Conservation (phyloP, 176 grass and related monocot species). For the Echinochloa phyllopogon region DNA sequence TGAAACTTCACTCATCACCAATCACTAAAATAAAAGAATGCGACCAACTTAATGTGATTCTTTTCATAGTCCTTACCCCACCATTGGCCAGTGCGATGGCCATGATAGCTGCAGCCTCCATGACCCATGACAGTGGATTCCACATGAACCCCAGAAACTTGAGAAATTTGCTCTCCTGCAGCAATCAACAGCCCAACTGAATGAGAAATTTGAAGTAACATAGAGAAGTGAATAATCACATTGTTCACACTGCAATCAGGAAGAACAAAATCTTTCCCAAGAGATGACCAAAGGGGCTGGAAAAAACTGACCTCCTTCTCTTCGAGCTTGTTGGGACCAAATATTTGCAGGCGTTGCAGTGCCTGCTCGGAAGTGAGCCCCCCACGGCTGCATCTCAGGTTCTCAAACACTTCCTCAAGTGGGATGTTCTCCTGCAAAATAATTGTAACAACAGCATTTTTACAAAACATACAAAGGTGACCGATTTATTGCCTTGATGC, state of each 20-base stretch:
- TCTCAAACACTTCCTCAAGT: constrained; percentile 59
- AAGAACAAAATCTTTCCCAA: background rate
- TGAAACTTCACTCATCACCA: constrained; percentile 2
- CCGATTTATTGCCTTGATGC: background rate
- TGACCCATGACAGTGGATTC: constrained; percentile 67
- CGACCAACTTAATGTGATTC: background rate
- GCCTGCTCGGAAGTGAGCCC: constrained; percentile 51
- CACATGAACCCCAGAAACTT: constrained; percentile 70
- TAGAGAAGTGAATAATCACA: background rate
- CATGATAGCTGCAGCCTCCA: constrained; percentile 66
- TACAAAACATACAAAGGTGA: background rate
- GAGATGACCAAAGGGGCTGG: background rate
- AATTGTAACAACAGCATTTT: background rate
- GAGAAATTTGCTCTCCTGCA: constrained; percentile 62
- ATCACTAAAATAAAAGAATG: background rate
- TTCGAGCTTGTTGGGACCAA: constrained; percentile 65
- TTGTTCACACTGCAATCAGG: background rate
- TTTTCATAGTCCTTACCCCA: constrained; percentile 40
- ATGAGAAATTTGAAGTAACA: background rate
- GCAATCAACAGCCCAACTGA: background rate
- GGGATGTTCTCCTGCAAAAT: constrained; percentile 57
- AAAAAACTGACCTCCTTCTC: constrained; percentile 49
- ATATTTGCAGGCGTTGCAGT: constrained; percentile 46
- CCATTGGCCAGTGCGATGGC: constrained; percentile 63
- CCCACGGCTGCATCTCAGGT: constrained; percentile 47